Percentiles rank a stretch among this genome's conserved stretches.
Evolutionary conservation across 148 eudicot genomes (phyloP).

Genomic region (Linanthus parryae): DNA sequence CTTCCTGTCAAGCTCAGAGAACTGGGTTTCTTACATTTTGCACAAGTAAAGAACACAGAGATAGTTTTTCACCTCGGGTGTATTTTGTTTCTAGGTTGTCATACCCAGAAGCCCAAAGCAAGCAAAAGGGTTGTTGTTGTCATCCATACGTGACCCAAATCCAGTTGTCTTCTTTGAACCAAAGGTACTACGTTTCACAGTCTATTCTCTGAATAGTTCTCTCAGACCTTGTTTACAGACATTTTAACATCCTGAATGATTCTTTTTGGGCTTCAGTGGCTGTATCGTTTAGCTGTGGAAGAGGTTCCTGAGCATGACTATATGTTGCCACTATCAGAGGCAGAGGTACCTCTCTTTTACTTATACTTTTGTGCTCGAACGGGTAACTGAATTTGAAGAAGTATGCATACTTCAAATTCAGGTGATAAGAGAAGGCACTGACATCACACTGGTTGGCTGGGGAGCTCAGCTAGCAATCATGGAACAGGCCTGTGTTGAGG

Average conservation of each 20-base stretch:
- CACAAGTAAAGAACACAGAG: background rate
- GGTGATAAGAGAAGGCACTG: constrained; percentile 88
- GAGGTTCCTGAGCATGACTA: constrained; percentile 89
- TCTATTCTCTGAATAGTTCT: background rate
- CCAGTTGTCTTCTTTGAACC: constrained; percentile 97
- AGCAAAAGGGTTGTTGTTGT: constrained; percentile 87
- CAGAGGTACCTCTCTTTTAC: constrained; percentile 54
- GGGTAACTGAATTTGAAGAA: background rate
- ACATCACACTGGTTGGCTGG: constrained; percentile 96
- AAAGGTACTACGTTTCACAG: constrained; percentile 44
- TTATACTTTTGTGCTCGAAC: background rate
- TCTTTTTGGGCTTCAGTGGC: too few species aligned
- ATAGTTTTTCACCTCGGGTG: background rate
- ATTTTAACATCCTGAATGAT: too few species aligned
- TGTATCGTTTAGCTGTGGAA: constrained; percentile 94
- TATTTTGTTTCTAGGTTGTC: constrained; percentile 53
- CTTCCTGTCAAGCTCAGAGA: constrained; percentile 1
- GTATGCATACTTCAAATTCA: constrained; percentile 14
- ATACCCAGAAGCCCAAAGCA: constrained; percentile 88
- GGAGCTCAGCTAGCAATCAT: constrained; percentile 89
- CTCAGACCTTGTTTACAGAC: constrained; percentile 1
- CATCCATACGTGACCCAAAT: constrained; percentile 92
- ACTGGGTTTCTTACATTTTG: constrained; percentile 1
- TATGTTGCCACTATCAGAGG: constrained; percentile 84
- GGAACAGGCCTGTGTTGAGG: constrained; percentile 91